phyloP scores from a whole-genome alignment of 2,329 filamentous ascomycete species.

The Endothia cerciana region DNA sequence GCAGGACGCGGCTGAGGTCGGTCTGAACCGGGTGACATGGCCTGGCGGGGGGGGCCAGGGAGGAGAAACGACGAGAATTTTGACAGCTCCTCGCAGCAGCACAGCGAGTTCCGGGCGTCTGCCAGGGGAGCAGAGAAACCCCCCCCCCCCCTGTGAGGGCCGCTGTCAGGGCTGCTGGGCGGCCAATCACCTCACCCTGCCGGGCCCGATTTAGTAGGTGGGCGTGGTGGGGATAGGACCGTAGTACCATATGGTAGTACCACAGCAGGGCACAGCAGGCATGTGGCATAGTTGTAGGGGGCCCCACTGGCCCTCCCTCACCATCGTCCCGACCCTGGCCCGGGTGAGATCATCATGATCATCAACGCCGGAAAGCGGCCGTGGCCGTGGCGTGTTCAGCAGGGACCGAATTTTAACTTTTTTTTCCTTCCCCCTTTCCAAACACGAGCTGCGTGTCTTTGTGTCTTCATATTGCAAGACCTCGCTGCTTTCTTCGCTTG shows the following conservation, averaged over 20 bases:
- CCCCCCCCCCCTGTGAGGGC: not conserved
- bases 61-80: constrained; percentile 8
- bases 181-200: constrained; percentile 18
- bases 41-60: not conserved
- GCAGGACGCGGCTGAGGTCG: not conserved
- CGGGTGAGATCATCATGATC: constrained; percentile 23
- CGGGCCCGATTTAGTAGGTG: constrained; percentile 22
- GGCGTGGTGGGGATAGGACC: too few relatives aligned
- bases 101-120: not conserved
- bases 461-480: not conserved
- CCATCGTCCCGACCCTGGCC: not conserved
- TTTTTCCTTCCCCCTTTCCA: constrained; percentile 11
- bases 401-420: not conserved
- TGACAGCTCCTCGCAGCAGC: not conserved
- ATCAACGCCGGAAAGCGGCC: constrained; percentile 17
- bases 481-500: constrained; percentile 29
- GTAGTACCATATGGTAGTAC: too few relatives aligned
- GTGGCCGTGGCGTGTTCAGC: constrained; percentile 25
- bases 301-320: not conserved
- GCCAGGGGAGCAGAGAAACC: not conserved
- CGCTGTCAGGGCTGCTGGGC: not conserved
- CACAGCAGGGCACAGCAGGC: too few relatives aligned
- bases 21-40: too few relatives aligned
- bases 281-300: not conserved
- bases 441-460: not conserved